Conservation (phyloP, 2,329 filamentous ascomycete genomes). For the Microthyrium microscopicum region DNA sequence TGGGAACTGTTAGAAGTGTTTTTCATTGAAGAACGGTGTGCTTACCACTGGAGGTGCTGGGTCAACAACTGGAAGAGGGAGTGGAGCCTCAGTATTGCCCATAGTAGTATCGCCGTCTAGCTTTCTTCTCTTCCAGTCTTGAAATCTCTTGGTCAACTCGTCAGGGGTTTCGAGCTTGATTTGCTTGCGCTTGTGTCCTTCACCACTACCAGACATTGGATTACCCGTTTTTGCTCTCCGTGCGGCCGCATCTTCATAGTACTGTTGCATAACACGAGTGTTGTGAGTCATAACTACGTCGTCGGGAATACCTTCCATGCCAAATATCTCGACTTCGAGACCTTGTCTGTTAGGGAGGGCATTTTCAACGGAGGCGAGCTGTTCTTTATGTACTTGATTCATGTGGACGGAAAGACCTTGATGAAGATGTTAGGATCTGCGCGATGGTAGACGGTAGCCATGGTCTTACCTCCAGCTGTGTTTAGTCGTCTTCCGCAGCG, state of each 20-base stretch:
- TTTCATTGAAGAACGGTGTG: too few relatives aligned
- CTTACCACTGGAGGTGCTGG: too few relatives aligned
- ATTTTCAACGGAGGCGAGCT: conserved; percentile 75
- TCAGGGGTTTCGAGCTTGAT: conserved; percentile 52
- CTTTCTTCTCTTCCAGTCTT: conserved; percentile 11
- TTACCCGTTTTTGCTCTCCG: conserved; percentile 72
- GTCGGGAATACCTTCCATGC: conserved; percentile 90
- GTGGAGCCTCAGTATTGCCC: too few relatives aligned
- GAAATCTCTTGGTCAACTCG: conserved; percentile 58
- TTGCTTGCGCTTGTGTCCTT: conserved; percentile 38
- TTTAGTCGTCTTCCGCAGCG: conserved; percentile 76
- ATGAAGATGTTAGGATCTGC: conserved; percentile 9
- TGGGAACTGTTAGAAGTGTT: too few relatives aligned
- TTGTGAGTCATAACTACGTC: conserved; percentile 71
- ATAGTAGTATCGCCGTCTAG: not conserved
- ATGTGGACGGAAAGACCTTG: conserved; percentile 79
- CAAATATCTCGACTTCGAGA: conserved; percentile 89
- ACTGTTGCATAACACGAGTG: conserved; percentile 70
- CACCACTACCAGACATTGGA: conserved; percentile 45
- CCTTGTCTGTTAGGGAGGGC: conserved; percentile 72
- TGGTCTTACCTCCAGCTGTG: conserved; percentile 68
- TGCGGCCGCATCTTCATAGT: conserved; percentile 71
- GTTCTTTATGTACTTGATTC: conserved; percentile 97
- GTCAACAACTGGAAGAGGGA: too few relatives aligned
- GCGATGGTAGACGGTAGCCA: conserved; percentile 2